phyloP scores from a whole-genome alignment of 495 filamentous ascomycete species.

The Penicillium ochrochloron region DNA sequence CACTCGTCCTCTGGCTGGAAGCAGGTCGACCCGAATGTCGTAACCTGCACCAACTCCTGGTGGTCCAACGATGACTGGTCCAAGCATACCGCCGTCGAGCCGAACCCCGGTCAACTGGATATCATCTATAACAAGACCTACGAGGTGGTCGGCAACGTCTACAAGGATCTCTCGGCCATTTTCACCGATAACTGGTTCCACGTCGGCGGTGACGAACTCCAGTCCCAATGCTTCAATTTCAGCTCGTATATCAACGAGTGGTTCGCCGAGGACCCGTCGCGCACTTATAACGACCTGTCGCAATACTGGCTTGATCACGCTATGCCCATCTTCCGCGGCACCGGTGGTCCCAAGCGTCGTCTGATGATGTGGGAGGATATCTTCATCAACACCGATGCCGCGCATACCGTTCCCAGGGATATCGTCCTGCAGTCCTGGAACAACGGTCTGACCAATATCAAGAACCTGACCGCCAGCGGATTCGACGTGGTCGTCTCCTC shows the following conservation, averaged over 20 bases:
- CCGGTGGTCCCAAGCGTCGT: conserved; percentile 41
- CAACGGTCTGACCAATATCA: conserved; percentile 55
- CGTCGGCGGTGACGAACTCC: conserved; percentile 59
- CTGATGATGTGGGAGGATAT: conserved; percentile 65
- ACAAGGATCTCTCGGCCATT: conserved; percentile 55
- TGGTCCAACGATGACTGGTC: conserved; percentile 60
- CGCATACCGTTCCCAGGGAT: conserved; percentile 53
- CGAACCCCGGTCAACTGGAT: conserved; percentile 60
- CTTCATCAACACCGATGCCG: conserved; percentile 44
- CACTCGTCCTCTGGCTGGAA: conserved; percentile 58
- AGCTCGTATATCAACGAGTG: conserved; percentile 49
- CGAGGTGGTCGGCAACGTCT: conserved; percentile 55
- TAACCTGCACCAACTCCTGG: conserved; percentile 58
- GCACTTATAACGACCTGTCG: conserved; percentile 55
- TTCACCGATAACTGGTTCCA: conserved; percentile 61
- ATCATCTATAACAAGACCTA: conserved; percentile 60
- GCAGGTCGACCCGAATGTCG: conserved; percentile 55
- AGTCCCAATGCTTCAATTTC: conserved; percentile 59
- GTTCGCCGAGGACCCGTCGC: conserved; percentile 54
- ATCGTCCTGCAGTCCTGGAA: conserved; percentile 62
- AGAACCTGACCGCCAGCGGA: conserved; percentile 53
- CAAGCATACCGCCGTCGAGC: conserved; percentile 59
- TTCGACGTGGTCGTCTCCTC: conserved; percentile 61
- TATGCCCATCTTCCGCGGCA: conserved; percentile 54
- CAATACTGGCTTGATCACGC: conserved; percentile 61